Evolutionary conservation across 1,284 basidiomycete genomes (phyloP).

Genomic region (Ustilago sp.): DNA sequence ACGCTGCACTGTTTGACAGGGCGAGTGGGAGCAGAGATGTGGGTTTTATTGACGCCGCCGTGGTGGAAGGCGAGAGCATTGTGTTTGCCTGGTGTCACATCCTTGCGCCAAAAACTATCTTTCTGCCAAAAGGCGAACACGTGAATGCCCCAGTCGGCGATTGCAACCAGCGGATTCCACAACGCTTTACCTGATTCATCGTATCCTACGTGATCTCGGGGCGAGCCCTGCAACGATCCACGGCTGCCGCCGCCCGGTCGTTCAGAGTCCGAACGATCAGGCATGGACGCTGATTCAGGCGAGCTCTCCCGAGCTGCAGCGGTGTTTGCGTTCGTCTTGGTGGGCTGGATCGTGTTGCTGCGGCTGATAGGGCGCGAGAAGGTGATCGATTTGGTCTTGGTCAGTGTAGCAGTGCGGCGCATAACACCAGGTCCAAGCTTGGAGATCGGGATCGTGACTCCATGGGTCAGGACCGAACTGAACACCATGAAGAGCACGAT

Average conservation of each 20-base stretch:
- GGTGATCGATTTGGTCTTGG: slow-evolving; percentile 42
- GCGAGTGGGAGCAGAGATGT: slow-evolving; percentile 27
- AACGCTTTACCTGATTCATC: slow-evolving; percentile 30
- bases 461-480: slow-evolving; percentile 72
- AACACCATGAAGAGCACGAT: slow-evolving; percentile 73
- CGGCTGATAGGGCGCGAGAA: slow-evolving; percentile 39
- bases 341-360: slow-evolving; percentile 33
- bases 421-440: slow-evolving; percentile 63
- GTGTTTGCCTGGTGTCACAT: slow-evolving; percentile 35
- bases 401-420: slow-evolving; percentile 50
- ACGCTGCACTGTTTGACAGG: slow-evolving; percentile 31
- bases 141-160: slow-evolving; percentile 28
- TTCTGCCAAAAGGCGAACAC: slow-evolving; percentile 55
- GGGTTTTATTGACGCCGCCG: slow-evolving; percentile 15
- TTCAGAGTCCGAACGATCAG: slow-evolving; percentile 12
- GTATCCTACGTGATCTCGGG: slow-evolving; percentile 37
- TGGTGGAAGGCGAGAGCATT: slow-evolving; percentile 12
- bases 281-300: slow-evolving; percentile 3
- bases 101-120: slow-evolving; percentile 61
- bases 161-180: slow-evolving; percentile 58
- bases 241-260: neutral
- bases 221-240: slow-evolving; percentile 8
- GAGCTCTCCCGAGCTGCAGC: slow-evolving; percentile 1
- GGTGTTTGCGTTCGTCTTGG: slow-evolving; percentile 1
- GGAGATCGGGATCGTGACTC: slow-evolving; percentile 65